Conservation (phyloP, 2,329 filamentous ascomycete species). For the Colletotrichum abscissum region DNA sequence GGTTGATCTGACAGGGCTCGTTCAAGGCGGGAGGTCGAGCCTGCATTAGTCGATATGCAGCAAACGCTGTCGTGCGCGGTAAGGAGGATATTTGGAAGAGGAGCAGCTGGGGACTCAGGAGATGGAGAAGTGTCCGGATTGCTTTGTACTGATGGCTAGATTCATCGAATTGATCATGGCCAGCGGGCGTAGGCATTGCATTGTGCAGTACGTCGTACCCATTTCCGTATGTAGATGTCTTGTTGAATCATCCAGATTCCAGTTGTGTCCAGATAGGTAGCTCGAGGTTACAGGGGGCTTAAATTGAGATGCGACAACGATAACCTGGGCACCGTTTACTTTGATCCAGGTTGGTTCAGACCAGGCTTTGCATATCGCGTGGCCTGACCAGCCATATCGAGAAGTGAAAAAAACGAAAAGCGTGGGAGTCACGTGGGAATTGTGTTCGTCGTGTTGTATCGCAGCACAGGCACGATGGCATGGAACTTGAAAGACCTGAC, state of each 20-base stretch:
- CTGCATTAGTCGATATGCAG: constrained; percentile 25
- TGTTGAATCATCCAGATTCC: neutral
- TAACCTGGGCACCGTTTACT: neutral
- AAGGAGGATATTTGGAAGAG: neutral
- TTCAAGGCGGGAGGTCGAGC: constrained; percentile 13
- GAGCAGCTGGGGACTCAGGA: neutral
- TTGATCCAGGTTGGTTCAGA: neutral
- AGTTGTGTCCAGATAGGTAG: neutral
- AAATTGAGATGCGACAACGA: neutral
- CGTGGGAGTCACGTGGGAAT: constrained; percentile 12
- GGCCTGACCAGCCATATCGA: neutral
- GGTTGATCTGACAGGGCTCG: constrained; percentile 15
- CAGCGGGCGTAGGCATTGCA: neutral
- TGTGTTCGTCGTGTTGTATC: neutral
- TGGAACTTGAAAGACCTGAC: neutral
- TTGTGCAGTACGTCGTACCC: no score
- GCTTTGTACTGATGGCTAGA: neutral
- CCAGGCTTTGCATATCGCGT: neutral
- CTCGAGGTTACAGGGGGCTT: neutral
- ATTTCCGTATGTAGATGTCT: neutral
- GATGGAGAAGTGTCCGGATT: neutral
- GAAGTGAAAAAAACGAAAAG: neutral
- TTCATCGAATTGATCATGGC: neutral
- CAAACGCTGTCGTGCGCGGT: constrained; percentile 7
- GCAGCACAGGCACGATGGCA: neutral